phyloP scores from a whole-genome alignment of 371 early-diverging fungal genomes.

The Apophysomyces ossiformis region DNA sequence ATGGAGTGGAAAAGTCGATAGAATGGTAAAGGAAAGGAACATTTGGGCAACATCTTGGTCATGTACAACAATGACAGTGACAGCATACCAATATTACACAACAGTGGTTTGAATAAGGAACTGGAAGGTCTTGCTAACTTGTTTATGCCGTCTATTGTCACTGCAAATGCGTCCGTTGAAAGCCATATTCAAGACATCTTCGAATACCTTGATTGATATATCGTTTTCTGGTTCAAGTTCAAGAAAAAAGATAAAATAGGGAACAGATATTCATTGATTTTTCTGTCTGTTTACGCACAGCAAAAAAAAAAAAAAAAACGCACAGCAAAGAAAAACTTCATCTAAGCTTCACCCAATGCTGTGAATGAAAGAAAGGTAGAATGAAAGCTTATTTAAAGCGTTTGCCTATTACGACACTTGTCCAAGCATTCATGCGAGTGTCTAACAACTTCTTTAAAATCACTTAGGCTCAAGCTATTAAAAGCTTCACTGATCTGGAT shows the following conservation, averaged over 20 bases:
- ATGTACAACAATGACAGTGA: constrained; percentile 1
- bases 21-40: constrained; percentile 6
- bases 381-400: too few relatives aligned
- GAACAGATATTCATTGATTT: too few relatives aligned
- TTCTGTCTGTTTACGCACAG: too few relatives aligned
- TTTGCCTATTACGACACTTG: too few relatives aligned
- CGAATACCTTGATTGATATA: not conserved
- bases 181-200: constrained; percentile 1
- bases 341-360: not conserved
- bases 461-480: too few relatives aligned
- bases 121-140: constrained; percentile 7
- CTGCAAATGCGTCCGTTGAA: constrained; percentile 8
- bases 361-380: not conserved
- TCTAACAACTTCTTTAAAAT: too few relatives aligned
- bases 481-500: too few relatives aligned
- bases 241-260: constrained; percentile 7
- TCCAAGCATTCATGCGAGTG: too few relatives aligned
- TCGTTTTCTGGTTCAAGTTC: constrained; percentile 14
- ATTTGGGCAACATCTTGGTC: constrained; percentile 4
- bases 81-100: not conserved
- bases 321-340: too few relatives aligned
- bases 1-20: constrained; percentile 6
- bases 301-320: too few relatives aligned
- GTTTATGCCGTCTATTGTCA: constrained; percentile 9
- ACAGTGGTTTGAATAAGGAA: not conserved